Conservation (phyloP, 768 basidiomycete genomes). For the Podaxis sp. region DNA sequence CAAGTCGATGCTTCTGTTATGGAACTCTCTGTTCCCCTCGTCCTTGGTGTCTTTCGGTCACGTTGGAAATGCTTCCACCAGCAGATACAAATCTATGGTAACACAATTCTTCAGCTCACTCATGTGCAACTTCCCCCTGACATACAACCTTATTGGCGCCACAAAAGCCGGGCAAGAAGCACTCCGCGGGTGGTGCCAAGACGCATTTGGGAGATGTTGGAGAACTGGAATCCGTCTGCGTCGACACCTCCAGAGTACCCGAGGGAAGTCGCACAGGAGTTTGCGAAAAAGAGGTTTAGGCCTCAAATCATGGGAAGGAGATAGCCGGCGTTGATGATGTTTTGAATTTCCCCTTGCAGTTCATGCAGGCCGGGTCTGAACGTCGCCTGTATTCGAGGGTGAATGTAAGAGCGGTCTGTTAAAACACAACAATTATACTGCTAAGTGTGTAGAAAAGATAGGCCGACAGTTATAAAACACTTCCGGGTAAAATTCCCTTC, state of each 20-base stretch:
- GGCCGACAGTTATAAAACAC: background rate
- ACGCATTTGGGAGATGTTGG: constrained; percentile 54
- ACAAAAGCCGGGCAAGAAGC: constrained; percentile 26
- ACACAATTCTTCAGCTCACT: background rate
- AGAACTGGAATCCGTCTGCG: constrained; percentile 57
- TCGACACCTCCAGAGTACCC: constrained; percentile 32
- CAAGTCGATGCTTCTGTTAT: background rate
- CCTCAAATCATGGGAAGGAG: too few relatives aligned
- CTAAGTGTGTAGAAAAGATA: too few relatives aligned
- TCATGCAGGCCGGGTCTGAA: too few relatives aligned
- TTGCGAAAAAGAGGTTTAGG: constrained; percentile 50
- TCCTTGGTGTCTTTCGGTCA: background rate
- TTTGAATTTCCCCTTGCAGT: too few relatives aligned
- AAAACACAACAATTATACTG: too few relatives aligned
- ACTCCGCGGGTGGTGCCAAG: constrained; percentile 34
- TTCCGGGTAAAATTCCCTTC: constrained; percentile 37
- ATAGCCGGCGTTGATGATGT: too few relatives aligned
- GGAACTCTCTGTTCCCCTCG: background rate
- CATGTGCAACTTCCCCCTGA: background rate
- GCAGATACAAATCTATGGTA: background rate
- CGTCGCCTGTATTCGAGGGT: too few relatives aligned
- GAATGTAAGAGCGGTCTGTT: too few relatives aligned
- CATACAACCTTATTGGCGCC: constrained; percentile 34
- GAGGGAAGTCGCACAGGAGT: constrained; percentile 24
- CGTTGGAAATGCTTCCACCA: background rate